Base-by-base conservation (phyloP, 257 asterid species). In the Verbascum thapsus region DNA sequence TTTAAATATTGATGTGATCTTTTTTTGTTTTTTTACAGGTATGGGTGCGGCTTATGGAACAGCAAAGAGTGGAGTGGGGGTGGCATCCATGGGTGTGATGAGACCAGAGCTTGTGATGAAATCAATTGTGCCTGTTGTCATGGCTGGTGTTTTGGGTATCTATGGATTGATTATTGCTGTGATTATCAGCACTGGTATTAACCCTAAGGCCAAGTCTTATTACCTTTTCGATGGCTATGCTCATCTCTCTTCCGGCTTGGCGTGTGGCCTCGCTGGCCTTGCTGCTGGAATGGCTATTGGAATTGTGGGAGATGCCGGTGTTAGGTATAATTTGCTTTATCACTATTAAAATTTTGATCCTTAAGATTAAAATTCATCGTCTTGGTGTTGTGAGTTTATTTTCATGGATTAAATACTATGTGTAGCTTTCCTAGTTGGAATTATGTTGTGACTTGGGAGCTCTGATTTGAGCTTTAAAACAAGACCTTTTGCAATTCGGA, bases 251-350 rank as follows among this genome's bases (percentile, higher is more conserved):
- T 87, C 95, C 0, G 95, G 95, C 34, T 75, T 87, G 34, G 73
- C 95, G 47, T 86, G 95, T 77, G 95, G 95, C 41, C 95, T 86
- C 10, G 89, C 95, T 41, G 95, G 95, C 0, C 91, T 86, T 43
- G 84, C 91, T 49, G 91, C 95, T 58, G 95, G 95, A 17, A 87
- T 87, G 95, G 95, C 95, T 57, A 87, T 87, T 39, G 95, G 95
- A 22, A 87, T 87, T 15, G 95, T 87, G n/a, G 95, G 95, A 10
- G 95, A 87, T 77, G 95, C 87, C 53, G 95, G 95, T 74, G 95
- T 87, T 42, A 84, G 95, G 95, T 87, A 84, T 66, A 48, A 2
- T 65, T 67, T 40, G 6, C 12, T 47, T 58, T 12, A 39, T 15
- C 45, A n/a, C 0, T 56, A 10, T 26, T 10, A 2, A 39, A 39